These are phyloP conservation scores for Epichloe sp. DNA, from an alignment of 2,329 filamentous ascomycete species.

Conservation along the genomic window DNA sequence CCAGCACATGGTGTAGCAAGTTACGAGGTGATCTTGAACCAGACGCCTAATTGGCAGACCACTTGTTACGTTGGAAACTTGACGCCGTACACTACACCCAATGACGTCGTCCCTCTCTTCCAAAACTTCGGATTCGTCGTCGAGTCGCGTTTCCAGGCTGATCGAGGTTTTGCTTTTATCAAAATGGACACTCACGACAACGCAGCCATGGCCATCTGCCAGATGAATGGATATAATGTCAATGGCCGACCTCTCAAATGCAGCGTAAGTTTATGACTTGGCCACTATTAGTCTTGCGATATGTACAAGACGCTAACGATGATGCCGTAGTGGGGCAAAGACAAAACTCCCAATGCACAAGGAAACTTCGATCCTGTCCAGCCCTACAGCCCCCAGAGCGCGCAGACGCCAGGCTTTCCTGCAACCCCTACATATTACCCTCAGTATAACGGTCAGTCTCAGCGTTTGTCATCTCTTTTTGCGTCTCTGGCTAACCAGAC, in stretches of 20 bases:
- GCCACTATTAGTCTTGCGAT: conserved; percentile 2
- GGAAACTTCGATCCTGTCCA: conserved; percentile 62
- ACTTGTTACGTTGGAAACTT: conserved; percentile 97
- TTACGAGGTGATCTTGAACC: conserved; percentile 90
- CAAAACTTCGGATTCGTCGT: conserved; percentile 97
- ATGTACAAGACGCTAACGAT: background rate
- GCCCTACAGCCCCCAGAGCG: conserved; percentile 59
- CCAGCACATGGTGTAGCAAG: conserved; percentile 93
- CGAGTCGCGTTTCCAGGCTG: conserved; percentile 94
- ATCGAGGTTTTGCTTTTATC: conserved; percentile 95
- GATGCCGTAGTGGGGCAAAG: conserved; percentile 79
- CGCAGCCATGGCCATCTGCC: conserved; percentile 95
- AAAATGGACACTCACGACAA: conserved; percentile 99
- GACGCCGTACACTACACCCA: conserved; percentile 93
- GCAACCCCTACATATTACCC: conserved; percentile 82
- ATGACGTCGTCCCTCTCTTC: conserved; percentile 93
- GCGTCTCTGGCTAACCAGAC: conserved; percentile 4
- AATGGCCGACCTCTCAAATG: conserved; percentile 96
- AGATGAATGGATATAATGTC: conserved; percentile 94
- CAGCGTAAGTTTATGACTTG: conserved; percentile 59
- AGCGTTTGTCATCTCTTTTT: background rate
- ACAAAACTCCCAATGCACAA: conserved; percentile 69
- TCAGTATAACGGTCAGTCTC: conserved; percentile 70
- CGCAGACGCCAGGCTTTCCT: conserved; percentile 58
- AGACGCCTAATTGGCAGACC: conserved; percentile 96